Percentiles rank a stretch among this genome's conserved stretches.
These are phyloP conservation scores for Dittrichia graveolens DNA, from an alignment of 129 eudicot genomes.

Conservation along the genomic window DNA sequence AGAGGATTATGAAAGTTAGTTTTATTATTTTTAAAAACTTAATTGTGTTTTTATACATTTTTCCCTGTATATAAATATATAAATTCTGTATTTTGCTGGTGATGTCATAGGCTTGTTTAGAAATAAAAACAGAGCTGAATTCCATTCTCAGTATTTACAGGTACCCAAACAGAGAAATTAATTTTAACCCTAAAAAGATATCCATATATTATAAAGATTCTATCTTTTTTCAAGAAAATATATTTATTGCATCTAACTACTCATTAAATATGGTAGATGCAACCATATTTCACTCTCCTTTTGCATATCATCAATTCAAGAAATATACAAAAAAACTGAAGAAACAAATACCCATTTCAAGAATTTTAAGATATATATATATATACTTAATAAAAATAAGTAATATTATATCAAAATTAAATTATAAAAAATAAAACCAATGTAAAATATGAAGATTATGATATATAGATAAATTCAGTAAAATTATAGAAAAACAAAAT, in stretches of 20 bases:
- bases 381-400: neutral
- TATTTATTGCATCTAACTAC: constrained; percentile 38
- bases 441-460: neutral
- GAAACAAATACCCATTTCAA: neutral
- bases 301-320: constrained; percentile 19
- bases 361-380: neutral
- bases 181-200: constrained; percentile 36
- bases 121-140: constrained; percentile 44
- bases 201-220: constrained; percentile 36
- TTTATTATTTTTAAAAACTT: too few species aligned
- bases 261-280: constrained; percentile 43
- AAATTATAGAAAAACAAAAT: neutral
- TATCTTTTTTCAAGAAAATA: constrained; percentile 41
- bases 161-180: constrained; percentile 38
- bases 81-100: constrained; percentile 29
- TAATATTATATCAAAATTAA: neutral
- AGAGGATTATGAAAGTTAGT: too few species aligned
- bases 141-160: constrained; percentile 38
- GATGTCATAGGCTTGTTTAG: constrained; percentile 34
- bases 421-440: neutral
- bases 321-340: neutral
- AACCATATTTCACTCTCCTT: constrained; percentile 36
- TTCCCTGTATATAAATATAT: too few species aligned
- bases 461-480: neutral
- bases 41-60: too few species aligned